A percentile compares a stretch with the other conserved stretches of the same genome.
phyloP scores from a whole-genome alignment of 2,329 filamentous ascomycete species.

The Colletotrichum incanum region DNA sequence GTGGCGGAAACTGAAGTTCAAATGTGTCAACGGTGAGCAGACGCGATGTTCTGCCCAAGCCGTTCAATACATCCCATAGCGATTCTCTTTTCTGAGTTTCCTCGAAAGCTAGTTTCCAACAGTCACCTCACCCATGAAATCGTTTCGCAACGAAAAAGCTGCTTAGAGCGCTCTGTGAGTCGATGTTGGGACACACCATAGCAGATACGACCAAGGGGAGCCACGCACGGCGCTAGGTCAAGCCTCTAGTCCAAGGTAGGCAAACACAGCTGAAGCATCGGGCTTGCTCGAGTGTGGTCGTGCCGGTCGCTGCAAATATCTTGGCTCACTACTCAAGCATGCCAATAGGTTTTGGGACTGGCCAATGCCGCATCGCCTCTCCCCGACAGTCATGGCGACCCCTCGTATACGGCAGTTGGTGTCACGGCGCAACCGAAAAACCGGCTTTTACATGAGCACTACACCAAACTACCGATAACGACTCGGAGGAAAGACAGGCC shows the following conservation, averaged over 20 bases:
- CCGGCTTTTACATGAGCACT: not conserved
- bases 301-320: not conserved
- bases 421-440: not conserved
- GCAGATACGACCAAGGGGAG: not conserved
- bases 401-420: constrained; percentile 2
- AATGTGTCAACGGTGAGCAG: not conserved
- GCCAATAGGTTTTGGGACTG: not conserved
- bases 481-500: not conserved
- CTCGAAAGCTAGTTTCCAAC: not conserved
- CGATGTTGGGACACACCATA: not conserved
- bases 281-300: not conserved
- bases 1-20: not conserved
- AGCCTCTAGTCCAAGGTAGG: not conserved
- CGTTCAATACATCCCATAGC: not conserved
- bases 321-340: not conserved
- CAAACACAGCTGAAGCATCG: constrained; percentile 9
- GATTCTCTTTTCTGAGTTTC: not conserved
- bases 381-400: not conserved
- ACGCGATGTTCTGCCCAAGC: not conserved
- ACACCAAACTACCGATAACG: not conserved
- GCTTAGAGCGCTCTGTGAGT: not conserved
- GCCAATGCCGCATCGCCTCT: not conserved
- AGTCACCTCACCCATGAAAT: not conserved
- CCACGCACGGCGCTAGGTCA: not conserved
- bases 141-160: not conserved